Percentiles rank a stretch among this genome's conserved stretches.
phyloP scores from a whole-genome alignment of 1,284 basidiomycete genomes.

The Boletus subluridellus region DNA sequence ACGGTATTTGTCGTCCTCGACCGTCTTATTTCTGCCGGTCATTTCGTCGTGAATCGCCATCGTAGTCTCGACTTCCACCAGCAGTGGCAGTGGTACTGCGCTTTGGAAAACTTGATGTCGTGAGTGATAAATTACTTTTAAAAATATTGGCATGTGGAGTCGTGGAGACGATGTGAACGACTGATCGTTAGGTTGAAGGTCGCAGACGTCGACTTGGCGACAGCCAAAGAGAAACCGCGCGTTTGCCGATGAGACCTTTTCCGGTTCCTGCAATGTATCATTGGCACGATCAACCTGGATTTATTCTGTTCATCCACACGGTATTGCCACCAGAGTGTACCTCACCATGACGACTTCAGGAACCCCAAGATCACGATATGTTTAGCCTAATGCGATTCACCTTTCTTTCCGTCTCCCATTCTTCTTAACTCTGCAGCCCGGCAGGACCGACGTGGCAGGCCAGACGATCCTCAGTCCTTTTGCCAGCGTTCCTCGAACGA shows the following conservation, averaged over 20 bases:
- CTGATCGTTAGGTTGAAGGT: no score
- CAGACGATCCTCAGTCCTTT: slow-evolving; percentile 12
- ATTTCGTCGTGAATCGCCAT: no score
- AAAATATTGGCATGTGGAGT: no score
- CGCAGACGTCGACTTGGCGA: no score
- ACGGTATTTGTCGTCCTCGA: no score
- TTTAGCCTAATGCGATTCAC: slow-evolving; percentile 1
- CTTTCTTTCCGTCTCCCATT: slow-evolving; percentile 22
- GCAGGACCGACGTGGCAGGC: slow-evolving; percentile 48
- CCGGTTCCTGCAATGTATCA: background rate
- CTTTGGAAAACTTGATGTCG: no score
- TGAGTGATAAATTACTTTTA: no score
- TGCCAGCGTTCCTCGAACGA: slow-evolving; percentile 2
- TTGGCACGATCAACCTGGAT: background rate
- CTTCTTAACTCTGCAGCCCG: slow-evolving; percentile 37
- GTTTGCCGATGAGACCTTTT: background rate
- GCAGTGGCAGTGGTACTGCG: no score
- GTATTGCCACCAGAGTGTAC: background rate
- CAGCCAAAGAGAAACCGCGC: background rate
- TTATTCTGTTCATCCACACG: background rate
- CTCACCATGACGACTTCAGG: slow-evolving; percentile 1
- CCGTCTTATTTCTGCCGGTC: no score
- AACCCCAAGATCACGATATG: background rate
- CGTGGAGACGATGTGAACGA: no score
- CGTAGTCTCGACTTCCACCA: no score